phyloP scores from a whole-genome alignment of 2,329 filamentous ascomycete genomes.

The Xylariaceae sp. region DNA sequence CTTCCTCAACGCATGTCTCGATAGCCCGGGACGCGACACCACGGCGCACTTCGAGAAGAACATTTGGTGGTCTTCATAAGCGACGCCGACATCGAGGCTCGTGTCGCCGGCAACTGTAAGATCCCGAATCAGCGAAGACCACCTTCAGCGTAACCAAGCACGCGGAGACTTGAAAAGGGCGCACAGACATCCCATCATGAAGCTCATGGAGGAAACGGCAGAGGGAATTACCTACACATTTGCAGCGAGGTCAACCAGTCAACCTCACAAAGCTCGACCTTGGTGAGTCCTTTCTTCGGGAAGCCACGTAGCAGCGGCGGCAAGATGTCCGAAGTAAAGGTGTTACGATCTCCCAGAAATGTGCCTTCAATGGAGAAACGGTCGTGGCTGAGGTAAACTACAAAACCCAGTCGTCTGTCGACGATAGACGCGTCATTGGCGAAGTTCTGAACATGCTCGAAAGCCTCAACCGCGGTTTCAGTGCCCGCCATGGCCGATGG shows the following conservation, averaged over 20 bases:
- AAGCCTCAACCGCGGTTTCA: constrained; percentile 20
- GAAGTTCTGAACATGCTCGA: constrained; percentile 33
- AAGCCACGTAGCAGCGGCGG: constrained; percentile 28
- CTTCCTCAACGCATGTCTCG: constrained; percentile 18
- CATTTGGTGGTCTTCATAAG: constrained; percentile 22
- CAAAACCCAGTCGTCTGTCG: constrained; percentile 32
- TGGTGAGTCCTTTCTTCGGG: constrained; percentile 9
- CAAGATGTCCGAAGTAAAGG: constrained; percentile 27
- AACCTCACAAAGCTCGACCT: constrained; percentile 7
- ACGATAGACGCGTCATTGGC: constrained; percentile 31
- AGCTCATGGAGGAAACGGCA: neutral
- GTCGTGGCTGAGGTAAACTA: constrained; percentile 22
- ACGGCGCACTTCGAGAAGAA: constrained; percentile 38
- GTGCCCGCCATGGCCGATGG: constrained; percentile 17
- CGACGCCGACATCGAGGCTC: constrained; percentile 16
- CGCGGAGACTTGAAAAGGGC: neutral
- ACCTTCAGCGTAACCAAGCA: neutral
- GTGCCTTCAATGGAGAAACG: constrained; percentile 33
- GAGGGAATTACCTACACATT: neutral
- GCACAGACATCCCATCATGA: neutral
- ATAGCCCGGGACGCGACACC: constrained; percentile 29
- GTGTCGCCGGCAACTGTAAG: constrained; percentile 17
- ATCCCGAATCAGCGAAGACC: neutral
- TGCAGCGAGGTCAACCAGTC: constrained; percentile 27
- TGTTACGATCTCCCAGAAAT: constrained; percentile 30